Percentiles rank a stretch among this genome's conserved stretches.
These are phyloP conservation scores for Amaranthus palmeri DNA, from an alignment of 148 eudicot genomes.

Conservation along the genomic window DNA sequence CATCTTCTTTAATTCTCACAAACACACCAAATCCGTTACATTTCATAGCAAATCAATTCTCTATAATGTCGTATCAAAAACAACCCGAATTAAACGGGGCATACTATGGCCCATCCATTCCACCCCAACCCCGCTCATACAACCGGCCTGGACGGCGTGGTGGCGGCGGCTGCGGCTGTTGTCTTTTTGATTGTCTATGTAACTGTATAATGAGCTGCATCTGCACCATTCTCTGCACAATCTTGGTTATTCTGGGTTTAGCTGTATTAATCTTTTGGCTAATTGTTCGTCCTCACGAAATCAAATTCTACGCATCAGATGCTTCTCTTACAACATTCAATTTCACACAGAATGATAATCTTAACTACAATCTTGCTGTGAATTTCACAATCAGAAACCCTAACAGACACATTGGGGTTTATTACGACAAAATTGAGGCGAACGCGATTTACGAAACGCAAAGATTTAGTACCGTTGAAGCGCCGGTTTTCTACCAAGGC, in stretches of 20 bases:
- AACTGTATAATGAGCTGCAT: constrained; percentile 46
- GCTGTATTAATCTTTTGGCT: constrained; percentile 47
- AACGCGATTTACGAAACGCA: constrained; percentile 43
- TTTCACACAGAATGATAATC: constrained; percentile 35
- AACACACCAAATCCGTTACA: neutral
- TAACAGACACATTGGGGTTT: constrained; percentile 53
- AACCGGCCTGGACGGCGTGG: constrained; percentile 43
- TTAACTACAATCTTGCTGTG: constrained; percentile 55
- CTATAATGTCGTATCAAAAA: constrained; percentile 29
- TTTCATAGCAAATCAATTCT: too few species aligned
- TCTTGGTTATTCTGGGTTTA: constrained; percentile 37
- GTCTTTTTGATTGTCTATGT: constrained; percentile 49
- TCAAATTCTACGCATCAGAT: constrained; percentile 53
- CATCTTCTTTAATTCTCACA: neutral
- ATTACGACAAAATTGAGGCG: constrained; percentile 61
- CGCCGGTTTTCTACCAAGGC: constrained; percentile 47
- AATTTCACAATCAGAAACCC: constrained; percentile 71
- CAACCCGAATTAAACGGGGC: constrained; percentile 74
- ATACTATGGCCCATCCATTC: constrained; percentile 76
- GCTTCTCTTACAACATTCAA: constrained; percentile 54
- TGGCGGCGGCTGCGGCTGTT: constrained; percentile 34
- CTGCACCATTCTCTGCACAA: constrained; percentile 41
- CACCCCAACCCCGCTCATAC: constrained; percentile 41
- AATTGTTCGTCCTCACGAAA: constrained; percentile 55
- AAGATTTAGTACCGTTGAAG: constrained; percentile 22